Conservation (phyloP, 805 yeast genomes). For the Cyberlindnera misumaiensis region DNA sequence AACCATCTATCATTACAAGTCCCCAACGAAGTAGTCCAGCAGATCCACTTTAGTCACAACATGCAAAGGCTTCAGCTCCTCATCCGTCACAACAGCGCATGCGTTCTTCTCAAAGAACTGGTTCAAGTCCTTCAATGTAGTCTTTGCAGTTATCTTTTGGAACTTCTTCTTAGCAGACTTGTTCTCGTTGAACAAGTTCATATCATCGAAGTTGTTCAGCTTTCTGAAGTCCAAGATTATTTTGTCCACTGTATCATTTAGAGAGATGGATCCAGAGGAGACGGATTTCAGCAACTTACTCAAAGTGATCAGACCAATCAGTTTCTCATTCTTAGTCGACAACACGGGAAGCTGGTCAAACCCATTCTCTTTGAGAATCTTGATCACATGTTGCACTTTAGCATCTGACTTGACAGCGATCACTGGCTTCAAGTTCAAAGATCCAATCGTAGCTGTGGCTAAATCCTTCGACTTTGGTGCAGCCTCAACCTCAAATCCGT, state of each 20-base stretch:
- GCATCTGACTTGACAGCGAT: conserved; percentile 61
- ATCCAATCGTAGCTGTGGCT: conserved; percentile 54
- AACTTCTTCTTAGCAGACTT: conserved; percentile 62
- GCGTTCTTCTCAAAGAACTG: conserved; percentile 80
- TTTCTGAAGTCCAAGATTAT: conserved; percentile 72
- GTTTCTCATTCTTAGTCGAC: conserved; percentile 36
- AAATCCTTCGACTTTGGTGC: conserved; percentile 38
- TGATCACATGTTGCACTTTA: conserved; percentile 57
- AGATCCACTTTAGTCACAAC: conserved; percentile 85
- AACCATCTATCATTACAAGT: not conserved
- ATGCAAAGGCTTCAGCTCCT: conserved; percentile 64
- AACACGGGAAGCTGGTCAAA: conserved; percentile 84
- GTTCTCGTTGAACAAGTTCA: conserved; percentile 55
- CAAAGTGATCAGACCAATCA: conserved; percentile 71
- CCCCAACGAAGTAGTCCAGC: conserved; percentile 38
- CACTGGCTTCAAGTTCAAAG: conserved; percentile 71
- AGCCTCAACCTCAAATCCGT: conserved; percentile 58
- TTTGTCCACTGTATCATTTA: conserved; percentile 47
- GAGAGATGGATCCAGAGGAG: conserved; percentile 51
- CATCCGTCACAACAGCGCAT: conserved; percentile 74
- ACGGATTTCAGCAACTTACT: conserved; percentile 63
- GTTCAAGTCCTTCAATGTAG: conserved; percentile 63
- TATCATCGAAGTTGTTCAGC: conserved; percentile 51
- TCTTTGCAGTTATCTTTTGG: conserved; percentile 55
- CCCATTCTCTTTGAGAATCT: conserved; percentile 64